Evolutionary conservation across 1,139 yeast species (phyloP), one percentile per base, ranked within the genome.

Genomic region (Yamadazyma pseudoaaseri): DNA sequence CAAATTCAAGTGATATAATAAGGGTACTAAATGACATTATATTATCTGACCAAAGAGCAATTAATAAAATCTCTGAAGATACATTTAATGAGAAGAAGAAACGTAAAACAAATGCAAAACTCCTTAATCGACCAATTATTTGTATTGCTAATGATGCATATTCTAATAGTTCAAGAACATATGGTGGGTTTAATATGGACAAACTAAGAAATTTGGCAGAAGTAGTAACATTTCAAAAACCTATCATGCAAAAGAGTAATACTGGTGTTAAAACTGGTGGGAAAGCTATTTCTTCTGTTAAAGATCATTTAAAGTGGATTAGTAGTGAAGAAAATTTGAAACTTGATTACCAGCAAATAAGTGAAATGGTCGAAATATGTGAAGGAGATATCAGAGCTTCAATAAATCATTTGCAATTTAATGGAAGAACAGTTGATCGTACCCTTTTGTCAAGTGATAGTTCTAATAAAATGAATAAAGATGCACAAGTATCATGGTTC

Each of bases 121-220:
- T 81, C 4, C 58, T 90, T 30, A 67, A 73, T 45, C 69, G 98
- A 44, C 98, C 98, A 1, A 87, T 92, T 14, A 86, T 92, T 35
- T 92, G 96, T 31, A 78, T 92, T 37, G 95, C 97, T 53, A 92
- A 92, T 55, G 96, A 92, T 51, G 72, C 83, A 1, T 90, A 84
- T 52, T 74, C 86, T 1, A 73, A 77, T 4, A 47, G 45, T 20
- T 33, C 50, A 2, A 56, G 62, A 6, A 52, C 55, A 1, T 56
- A 56, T 29, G 64, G 65, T 3, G 56, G 58, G 0, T 59, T 62
- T 15, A 62, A 86, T 4, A 65, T 92, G 60, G 94, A 89, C 35
- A 79, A 77, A 41, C 61, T 92, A 40, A 74, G 94, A 42, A 82
- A 82, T 1, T 62, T 73, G 36, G 77, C 92, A 42, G 97, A 90